Base-by-base conservation (phyloP, 2,329 filamentous ascomycete genomes). In the Mycocentrospora acerina region DNA sequence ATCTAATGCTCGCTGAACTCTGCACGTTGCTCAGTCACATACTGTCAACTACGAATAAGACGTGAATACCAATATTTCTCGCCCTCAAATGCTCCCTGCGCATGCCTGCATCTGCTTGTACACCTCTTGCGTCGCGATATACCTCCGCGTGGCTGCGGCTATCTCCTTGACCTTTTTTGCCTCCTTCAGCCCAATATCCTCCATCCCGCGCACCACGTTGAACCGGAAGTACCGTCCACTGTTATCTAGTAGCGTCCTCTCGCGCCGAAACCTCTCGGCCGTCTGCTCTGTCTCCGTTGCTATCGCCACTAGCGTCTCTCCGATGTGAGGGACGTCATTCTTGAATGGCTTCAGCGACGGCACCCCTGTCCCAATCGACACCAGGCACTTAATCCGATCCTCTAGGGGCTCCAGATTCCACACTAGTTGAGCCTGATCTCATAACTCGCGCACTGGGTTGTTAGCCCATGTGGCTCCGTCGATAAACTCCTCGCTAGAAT, bases 171-270 rank as follows among this genome's bases (percentile, higher is more conserved):
- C 35, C 32, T 51, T 49, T 35, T 43, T 42, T 28, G 44, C 37
- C 40, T 73, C 67, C 39, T 74, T 66, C 1, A 75, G 55, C 3
- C 62, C 65, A 33, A 75, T 60, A n/a, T 68, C 55, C 35, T 70
- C 66, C 1, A 76, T 52, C 4, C 71, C 68, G 13, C 55, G 60
- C 10, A 53, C 42, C n/a, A 76, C 70, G 43, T 73, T 74, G 45
- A 76, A 75, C 7, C 72, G 67, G 48, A 66, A 75, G 43, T 73
- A 68, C 22, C 47, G 38, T 14, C 35, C 39, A 5, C 31, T 42
- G 24, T 32, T 41, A 30, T 44, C 44, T 12, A 49, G 41, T 26
- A 37, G 13, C 28, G 25, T 1, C 25, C 31, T 25, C 36, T 48
- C 45, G 24, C 37, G 38, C 33, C 36, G 36, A 24, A 53, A 51